These are phyloP conservation scores for Nicotiana tabacum DNA, from an alignment of 257 asterid genomes.

Conservation along the genomic window DNA sequence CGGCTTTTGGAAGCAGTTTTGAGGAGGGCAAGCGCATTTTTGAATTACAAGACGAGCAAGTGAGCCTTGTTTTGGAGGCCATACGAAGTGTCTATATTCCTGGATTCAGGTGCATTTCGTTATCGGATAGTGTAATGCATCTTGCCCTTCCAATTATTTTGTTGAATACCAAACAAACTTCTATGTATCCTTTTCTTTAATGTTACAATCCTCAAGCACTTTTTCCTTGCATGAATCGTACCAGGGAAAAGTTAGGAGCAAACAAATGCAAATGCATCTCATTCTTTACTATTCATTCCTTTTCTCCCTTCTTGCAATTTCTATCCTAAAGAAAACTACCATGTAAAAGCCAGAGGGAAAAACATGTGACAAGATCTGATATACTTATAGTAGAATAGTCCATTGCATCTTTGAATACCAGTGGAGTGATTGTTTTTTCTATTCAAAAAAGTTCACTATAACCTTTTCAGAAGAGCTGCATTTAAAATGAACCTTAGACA, in stretches of 20 bases:
- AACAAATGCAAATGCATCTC: conserved; percentile 5
- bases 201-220: not conserved
- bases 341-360: not conserved
- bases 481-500: not conserved
- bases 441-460: not conserved
- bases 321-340: not conserved
- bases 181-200: not conserved
- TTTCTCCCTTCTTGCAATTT: not conserved
- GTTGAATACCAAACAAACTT: not conserved
- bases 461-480: not conserved
- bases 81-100: conserved; percentile 50
- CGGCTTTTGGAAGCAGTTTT: conserved; percentile 56
- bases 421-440: not conserved
- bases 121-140: not conserved
- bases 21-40: conserved; percentile 58
- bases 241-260: not conserved
- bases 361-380: not conserved
- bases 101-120: conserved; percentile 45
- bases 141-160: not conserved
- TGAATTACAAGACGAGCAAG: conserved; percentile 57
- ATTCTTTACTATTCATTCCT: not conserved
- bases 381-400: not conserved
- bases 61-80: conserved; percentile 37
- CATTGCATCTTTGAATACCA: not conserved
- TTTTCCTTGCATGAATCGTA: not conserved